Percentiles rank a stretch among this genome's conserved stretches.
These are phyloP conservation scores for Silene noctiflora DNA, from an alignment of 179 eudicot species.

Conservation along the genomic window DNA sequence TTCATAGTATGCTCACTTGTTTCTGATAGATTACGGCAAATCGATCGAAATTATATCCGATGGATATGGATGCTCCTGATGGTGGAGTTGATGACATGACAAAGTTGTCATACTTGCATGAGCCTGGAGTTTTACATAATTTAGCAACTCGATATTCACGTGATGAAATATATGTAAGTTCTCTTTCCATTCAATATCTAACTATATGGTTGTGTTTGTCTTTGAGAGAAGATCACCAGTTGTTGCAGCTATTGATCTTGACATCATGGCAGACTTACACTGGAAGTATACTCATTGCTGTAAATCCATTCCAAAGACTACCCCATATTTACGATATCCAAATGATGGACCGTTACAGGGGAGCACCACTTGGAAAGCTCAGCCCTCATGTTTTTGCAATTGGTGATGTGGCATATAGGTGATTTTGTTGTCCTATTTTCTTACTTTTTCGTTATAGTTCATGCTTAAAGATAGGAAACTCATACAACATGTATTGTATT, in stretches of 20 bases:
- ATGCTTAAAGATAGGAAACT: not conserved
- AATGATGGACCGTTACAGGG: constrained; percentile 92
- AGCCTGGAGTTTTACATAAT: constrained; percentile 94
- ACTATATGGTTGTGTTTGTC: constrained; percentile 18
- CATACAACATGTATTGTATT: constrained; percentile 23
- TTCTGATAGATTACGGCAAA: constrained; percentile 31
- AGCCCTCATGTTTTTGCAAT: constrained; percentile 96
- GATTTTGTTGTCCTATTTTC: constrained; percentile 17
- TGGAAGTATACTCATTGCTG: constrained; percentile 91
- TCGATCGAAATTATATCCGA: constrained; percentile 59
- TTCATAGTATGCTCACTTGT: not conserved
- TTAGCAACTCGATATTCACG: constrained; percentile 72
- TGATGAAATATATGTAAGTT: constrained; percentile 84
- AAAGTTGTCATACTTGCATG: constrained; percentile 85
- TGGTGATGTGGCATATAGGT: constrained; percentile 93
- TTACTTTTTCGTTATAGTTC: constrained; percentile 4
- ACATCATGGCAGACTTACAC: constrained; percentile 89
- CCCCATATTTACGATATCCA: constrained; percentile 76
- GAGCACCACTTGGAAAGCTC: constrained; percentile 81
- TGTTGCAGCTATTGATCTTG: constrained; percentile 42
- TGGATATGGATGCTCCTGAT: constrained; percentile 84
- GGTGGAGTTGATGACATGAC: constrained; percentile 99
- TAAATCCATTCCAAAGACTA: constrained; percentile 92
- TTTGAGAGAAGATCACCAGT: constrained; percentile 36
- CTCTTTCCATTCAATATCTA: constrained; percentile 13